Percentiles rank a stretch among this genome's conserved stretches.
phyloP scores from a whole-genome alignment of 1,139 yeast species.

The Debaryomyces nepalensis region DNA sequence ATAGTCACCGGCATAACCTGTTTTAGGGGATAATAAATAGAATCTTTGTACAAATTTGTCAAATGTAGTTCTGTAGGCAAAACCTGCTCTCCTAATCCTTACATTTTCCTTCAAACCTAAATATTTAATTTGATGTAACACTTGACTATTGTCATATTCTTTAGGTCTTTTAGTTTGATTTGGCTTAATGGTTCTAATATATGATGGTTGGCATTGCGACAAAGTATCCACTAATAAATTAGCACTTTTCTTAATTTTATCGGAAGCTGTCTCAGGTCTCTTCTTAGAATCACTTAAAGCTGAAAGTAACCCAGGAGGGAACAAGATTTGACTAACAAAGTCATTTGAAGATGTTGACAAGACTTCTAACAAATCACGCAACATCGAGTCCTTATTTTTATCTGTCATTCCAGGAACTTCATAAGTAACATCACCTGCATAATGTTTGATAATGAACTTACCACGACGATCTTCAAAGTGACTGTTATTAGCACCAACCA shows the following conservation, averaged over 20 bases:
- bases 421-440: constrained; percentile 98
- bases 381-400: constrained; percentile 93
- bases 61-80: constrained; percentile 96
- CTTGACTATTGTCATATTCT: constrained; percentile 89
- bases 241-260: constrained; percentile 90
- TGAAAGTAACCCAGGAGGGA: constrained; percentile 67
- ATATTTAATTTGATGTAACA: constrained; percentile 93
- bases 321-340: constrained; percentile 64
- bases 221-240: constrained; percentile 88
- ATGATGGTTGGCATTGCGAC: constrained; percentile 89
- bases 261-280: constrained; percentile 97
- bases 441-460: constrained; percentile 90
- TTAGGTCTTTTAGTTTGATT: constrained; percentile 90
- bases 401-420: constrained; percentile 93
- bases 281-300: constrained; percentile 74
- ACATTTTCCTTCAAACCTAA: constrained; percentile 97
- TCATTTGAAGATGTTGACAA: constrained; percentile 71
- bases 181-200: constrained; percentile 97
- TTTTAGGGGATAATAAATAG: constrained; percentile 81
- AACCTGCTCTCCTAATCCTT: constrained; percentile 97
- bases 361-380: constrained; percentile 83
- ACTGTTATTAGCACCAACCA: constrained; percentile 76
- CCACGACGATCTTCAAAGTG: constrained; percentile 90
- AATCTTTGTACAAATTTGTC: constrained; percentile 98
- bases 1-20: constrained; percentile 98